A percentile compares a stretch with the other conserved stretches of the same genome.
Conservation (phyloP, 768 basidiomycete genomes). For the Rhodotorula babjevae region DNA sequence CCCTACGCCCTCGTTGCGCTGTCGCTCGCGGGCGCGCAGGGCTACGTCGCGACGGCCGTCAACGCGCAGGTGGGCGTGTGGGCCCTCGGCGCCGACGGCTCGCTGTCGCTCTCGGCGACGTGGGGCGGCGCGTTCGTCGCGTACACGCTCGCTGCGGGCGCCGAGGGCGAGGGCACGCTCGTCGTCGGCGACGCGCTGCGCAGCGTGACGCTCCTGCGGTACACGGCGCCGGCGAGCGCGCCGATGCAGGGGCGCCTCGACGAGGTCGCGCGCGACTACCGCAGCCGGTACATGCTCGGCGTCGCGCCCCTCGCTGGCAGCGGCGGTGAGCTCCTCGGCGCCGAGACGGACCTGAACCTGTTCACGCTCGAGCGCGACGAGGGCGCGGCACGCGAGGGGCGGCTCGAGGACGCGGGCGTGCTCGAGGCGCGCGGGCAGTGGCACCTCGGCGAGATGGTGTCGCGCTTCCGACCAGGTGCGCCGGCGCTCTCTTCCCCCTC, state of each 20-base stretch:
- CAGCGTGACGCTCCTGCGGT: slow-evolving; percentile 66
- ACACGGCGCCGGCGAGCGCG: slow-evolving; percentile 46
- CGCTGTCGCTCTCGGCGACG: slow-evolving; percentile 52
- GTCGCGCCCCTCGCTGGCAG: slow-evolving; percentile 50
- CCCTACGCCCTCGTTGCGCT: slow-evolving; percentile 60
- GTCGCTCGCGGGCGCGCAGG: neutral
- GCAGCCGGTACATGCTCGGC: slow-evolving; percentile 66
- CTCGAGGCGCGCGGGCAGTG: slow-evolving; percentile 67
- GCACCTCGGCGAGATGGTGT: slow-evolving; percentile 70
- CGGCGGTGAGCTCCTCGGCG: slow-evolving; percentile 58
- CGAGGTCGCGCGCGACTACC: slow-evolving; percentile 67
- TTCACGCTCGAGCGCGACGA: slow-evolving; percentile 25
- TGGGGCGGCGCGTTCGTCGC: slow-evolving; percentile 84
- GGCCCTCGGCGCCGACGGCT: neutral
- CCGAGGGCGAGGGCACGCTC: slow-evolving; percentile 50
- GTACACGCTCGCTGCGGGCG: slow-evolving; percentile 59
- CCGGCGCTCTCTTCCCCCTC: neutral
- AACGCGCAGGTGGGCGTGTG: slow-evolving; percentile 28
- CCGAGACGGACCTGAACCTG: slow-evolving; percentile 58
- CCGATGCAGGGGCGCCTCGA: slow-evolving; percentile 47
- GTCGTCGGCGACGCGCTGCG: slow-evolving; percentile 74
- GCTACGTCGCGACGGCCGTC: slow-evolving; percentile 21
- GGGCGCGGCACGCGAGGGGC: slow-evolving; percentile 50
- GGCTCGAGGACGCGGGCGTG: slow-evolving; percentile 60
- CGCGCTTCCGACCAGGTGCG: slow-evolving; percentile 55